Percentiles rank a stretch among this genome's conserved stretches.
Evolutionary conservation across 2,329 filamentous ascomycete genomes (phyloP).

Genomic region (Ophiocordyceps camponoti-leonardi): DNA sequence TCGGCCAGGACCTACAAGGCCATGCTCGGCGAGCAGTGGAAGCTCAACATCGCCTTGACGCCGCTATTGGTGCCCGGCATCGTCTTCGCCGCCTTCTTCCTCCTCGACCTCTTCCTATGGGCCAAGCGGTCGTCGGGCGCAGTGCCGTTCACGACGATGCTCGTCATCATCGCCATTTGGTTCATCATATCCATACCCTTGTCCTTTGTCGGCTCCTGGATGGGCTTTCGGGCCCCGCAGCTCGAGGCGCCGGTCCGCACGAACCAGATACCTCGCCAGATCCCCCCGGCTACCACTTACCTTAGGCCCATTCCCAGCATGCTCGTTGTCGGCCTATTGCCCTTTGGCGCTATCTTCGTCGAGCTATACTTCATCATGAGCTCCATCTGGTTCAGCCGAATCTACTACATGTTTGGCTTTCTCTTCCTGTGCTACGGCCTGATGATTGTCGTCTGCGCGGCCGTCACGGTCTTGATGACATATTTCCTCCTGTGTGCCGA

Average conservation of each 20-base stretch:
- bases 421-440: slow-evolving; percentile 93
- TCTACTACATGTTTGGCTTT: slow-evolving; percentile 99
- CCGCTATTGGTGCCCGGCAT: slow-evolving; percentile 72
- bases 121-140: slow-evolving; percentile 81
- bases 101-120: slow-evolving; percentile 93
- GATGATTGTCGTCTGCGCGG: slow-evolving; percentile 89
- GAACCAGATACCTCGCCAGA: slow-evolving; percentile 96
- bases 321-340: slow-evolving; percentile 78
- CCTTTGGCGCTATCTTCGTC: slow-evolving; percentile 93
- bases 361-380: slow-evolving; percentile 99
- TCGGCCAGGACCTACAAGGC: slow-evolving; percentile 89
- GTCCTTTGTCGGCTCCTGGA: slow-evolving; percentile 78
- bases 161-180: slow-evolving; percentile 86
- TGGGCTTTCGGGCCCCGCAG: slow-evolving; percentile 63
- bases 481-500: slow-evolving; percentile 94
- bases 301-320: slow-evolving; percentile 78
- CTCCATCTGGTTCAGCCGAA: slow-evolving; percentile 95
- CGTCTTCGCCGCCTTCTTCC: slow-evolving; percentile 78
- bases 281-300: slow-evolving; percentile 70
- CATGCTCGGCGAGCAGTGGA: slow-evolving; percentile 85
- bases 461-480: slow-evolving; percentile 83
- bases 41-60: slow-evolving; percentile 78
- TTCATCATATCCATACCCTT: slow-evolving; percentile 91
- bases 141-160: slow-evolving; percentile 92
- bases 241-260: slow-evolving; percentile 74